Evolutionary conservation across 768 basidiomycete species (phyloP).

Genomic region (Thelephora aurantiotincta): DNA sequence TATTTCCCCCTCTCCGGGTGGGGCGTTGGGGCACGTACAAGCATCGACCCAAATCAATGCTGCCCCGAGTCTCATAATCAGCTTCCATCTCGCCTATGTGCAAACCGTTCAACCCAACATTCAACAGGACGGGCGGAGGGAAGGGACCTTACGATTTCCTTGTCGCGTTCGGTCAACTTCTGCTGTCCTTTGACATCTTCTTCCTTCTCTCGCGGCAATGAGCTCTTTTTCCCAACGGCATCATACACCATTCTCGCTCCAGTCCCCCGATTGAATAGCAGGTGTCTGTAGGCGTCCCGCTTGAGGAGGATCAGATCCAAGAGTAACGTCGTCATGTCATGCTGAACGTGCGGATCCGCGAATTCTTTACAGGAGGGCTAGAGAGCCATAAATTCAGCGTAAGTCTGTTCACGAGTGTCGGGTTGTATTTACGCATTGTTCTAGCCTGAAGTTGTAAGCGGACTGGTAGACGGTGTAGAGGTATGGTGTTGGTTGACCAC

Average conservation of each 20-base stretch:
- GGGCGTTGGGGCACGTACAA: constrained; percentile 31
- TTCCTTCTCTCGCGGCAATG: background rate
- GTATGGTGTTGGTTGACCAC: constrained; percentile 46
- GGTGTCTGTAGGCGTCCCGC: constrained; percentile 66
- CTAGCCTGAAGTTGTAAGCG: constrained; percentile 62
- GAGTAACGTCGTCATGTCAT: constrained; percentile 57
- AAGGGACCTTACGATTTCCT: constrained; percentile 4
- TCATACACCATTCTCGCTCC: constrained; percentile 31
- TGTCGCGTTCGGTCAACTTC: constrained; percentile 16
- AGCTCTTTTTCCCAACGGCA: constrained; percentile 5
- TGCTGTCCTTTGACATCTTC: background rate
- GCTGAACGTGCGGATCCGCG: constrained; percentile 81
- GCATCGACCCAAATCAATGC: constrained; percentile 54
- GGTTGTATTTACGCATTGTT: constrained; percentile 57
- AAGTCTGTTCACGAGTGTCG: background rate
- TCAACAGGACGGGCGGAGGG: background rate
- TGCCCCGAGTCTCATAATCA: constrained; percentile 44
- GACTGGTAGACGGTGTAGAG: constrained; percentile 78
- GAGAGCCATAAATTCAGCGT: background rate
- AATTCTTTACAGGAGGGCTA: constrained; percentile 51
- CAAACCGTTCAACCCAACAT: constrained; percentile 1
- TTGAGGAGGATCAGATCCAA: constrained; percentile 77
- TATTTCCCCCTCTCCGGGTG: background rate
- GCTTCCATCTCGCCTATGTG: constrained; percentile 40
- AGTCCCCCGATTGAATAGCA: constrained; percentile 67